Percentiles rank a stretch among this genome's conserved stretches.
Evolutionary conservation across 768 basidiomycete genomes (phyloP).

Genomic region (Boletus vinaceobasis): DNA sequence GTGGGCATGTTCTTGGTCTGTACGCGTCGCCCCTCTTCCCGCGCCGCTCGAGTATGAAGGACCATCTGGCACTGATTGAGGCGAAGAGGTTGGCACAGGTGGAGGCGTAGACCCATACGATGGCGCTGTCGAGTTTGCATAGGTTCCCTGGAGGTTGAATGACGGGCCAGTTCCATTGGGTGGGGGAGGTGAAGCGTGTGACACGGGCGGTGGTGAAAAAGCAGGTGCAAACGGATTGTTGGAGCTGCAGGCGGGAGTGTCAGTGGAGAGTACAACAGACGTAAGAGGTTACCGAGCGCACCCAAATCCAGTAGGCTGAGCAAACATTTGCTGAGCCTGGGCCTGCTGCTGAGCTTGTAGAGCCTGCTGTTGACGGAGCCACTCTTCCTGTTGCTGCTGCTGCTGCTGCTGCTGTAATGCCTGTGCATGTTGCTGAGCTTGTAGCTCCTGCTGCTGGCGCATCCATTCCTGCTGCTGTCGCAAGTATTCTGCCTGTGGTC

Average conservation of each 20-base stretch:
- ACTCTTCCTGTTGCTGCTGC: conserved; percentile 40
- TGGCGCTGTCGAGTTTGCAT: conserved; percentile 42
- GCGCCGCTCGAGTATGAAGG: conserved; percentile 11
- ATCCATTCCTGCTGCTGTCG: conserved; percentile 66
- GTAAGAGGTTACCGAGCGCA: conserved; percentile 30
- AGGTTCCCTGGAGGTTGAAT: conserved; percentile 72
- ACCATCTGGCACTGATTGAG: conserved; percentile 37
- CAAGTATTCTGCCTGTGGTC: conserved; percentile 39
- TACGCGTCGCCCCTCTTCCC: conserved; percentile 34
- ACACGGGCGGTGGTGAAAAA: conserved; percentile 27
- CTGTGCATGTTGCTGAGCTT: conserved; percentile 43
- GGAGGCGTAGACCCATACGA: conserved; percentile 38
- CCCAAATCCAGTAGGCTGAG: conserved; percentile 77
- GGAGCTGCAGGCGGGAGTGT: conserved; percentile 50
- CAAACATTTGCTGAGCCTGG: conserved; percentile 44
- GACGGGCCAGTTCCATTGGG: conserved; percentile 40
- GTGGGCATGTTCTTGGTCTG: conserved; percentile 69
- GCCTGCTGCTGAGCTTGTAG: conserved; percentile 43
- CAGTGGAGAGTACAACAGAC: conserved; percentile 9
- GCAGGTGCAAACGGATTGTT: conserved; percentile 91
- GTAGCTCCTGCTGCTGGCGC: conserved; percentile 58
- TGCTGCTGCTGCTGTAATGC: conserved; percentile 37
- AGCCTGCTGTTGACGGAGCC: conserved; percentile 60
- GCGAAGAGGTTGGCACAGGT: conserved; percentile 40
- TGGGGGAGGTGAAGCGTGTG: conserved; percentile 35